Evolutionary conservation across 139 green algal species (phyloP), one percentile per base, ranked within the genome.

Genomic region (Chlamydomonas sp.): DNA sequence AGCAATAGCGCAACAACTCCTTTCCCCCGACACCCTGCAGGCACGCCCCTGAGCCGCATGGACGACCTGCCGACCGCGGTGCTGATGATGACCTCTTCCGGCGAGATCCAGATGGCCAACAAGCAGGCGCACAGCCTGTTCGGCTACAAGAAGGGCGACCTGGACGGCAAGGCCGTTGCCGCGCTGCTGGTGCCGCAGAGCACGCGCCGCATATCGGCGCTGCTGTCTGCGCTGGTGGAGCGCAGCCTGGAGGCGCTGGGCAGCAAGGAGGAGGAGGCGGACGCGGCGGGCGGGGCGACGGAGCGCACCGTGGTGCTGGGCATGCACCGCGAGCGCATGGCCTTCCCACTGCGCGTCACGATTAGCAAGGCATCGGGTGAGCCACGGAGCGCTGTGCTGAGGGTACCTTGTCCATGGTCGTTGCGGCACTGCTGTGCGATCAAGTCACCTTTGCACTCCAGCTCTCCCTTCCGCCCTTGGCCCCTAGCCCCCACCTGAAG

Each of bases 21-120:
- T 49, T 0, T 49, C 31, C 9, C 64, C 64, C 9, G 7, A 9
- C 12, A 9, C 64, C 64, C 12, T 1, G 3, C 80, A 78, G 68
- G 82, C 82, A 87, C 82, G 1, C 82, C 82, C 1, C 69, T 87
- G 0, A 77, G 82, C 71, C 82, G 82, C 17, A 87, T 87, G 71
- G 82, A 87, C 82, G 82, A 87, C 72, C 15, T 87, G 61, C 4
- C 69, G 0, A 87, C 58, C 1, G 82, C 58, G 8, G 82, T 87
- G 4, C 60, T 87, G 10, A 58, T 87, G 20, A 18, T 87, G 0
- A 71, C 62, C 18, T 58, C 82, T 0, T 71, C 16, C 5, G 82
- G 82, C 9, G 82, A 87, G 31, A 80, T 87, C 20, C 82, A 87
- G 69, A 16, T 87, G 71, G 82, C 68, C 82, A 87, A 87, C 61